Percentiles rank a stretch among this genome's conserved stretches.
phyloP scores from a whole-genome alignment of 2,329 filamentous ascomycete species.

The Diplodia seriata region DNA sequence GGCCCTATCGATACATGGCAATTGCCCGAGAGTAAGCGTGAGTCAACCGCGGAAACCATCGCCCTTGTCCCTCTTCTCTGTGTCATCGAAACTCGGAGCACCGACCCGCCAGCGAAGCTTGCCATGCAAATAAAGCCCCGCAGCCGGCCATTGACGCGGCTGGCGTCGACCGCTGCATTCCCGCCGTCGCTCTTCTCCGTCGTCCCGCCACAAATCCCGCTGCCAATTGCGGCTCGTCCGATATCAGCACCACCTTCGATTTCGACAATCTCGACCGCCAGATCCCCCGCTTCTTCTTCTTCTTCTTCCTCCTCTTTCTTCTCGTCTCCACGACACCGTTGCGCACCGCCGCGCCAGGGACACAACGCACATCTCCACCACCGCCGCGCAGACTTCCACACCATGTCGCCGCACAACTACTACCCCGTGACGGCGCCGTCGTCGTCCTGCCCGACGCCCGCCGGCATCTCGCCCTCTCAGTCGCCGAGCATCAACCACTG shows the following conservation, averaged over 20 bases:
- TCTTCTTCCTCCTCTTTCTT: neutral
- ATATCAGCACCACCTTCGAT: neutral
- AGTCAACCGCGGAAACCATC: slow-evolving; percentile 21
- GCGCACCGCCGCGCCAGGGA: neutral
- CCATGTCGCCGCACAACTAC: slow-evolving; percentile 21
- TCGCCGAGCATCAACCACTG: slow-evolving; percentile 39
- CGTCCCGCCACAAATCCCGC: neutral
- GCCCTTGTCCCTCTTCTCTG: slow-evolving; percentile 11
- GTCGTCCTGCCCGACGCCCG: neutral
- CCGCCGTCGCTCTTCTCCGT: neutral
- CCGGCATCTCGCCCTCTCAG: slow-evolving; percentile 16
- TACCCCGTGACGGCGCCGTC: slow-evolving; percentile 21
- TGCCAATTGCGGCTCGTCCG: neutral
- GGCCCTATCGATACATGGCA: neutral
- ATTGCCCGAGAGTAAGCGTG: slow-evolving; percentile 15
- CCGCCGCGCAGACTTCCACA: slow-evolving; percentile 9
- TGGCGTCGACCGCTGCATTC: neutral
- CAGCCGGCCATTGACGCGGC: slow-evolving; percentile 3
- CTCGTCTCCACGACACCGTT: neutral
- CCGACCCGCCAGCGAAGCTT: neutral
- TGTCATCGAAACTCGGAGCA: slow-evolving; percentile 12
- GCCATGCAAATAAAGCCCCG: slow-evolving; percentile 1
- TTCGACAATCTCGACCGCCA: neutral
- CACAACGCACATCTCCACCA: neutral
- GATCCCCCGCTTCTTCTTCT: neutral